These are phyloP conservation scores for Amauroascus niger DNA, from an alignment of 2,329 filamentous ascomycete species.

Conservation along the genomic window DNA sequence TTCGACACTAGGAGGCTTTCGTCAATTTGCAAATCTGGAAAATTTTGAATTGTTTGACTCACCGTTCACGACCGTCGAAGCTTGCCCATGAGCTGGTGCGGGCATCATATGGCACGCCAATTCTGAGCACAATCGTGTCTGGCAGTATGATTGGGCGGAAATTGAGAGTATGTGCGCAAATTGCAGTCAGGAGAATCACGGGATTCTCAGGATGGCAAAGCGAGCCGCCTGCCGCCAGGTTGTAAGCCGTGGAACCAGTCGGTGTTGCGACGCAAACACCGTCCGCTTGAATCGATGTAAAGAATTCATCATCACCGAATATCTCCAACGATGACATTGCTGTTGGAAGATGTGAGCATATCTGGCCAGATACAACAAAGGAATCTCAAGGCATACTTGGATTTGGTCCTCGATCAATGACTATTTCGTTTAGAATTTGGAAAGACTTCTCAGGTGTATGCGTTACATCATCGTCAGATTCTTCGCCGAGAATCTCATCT, in stretches of 20 bases:
- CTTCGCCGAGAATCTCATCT: constrained; percentile 73
- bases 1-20: constrained; percentile 31
- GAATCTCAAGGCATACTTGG: constrained; percentile 53
- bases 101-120: constrained; percentile 91
- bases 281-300: constrained; percentile 90
- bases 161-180: constrained; percentile 82
- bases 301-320: constrained; percentile 73
- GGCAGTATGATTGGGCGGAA: constrained; percentile 92
- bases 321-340: constrained; percentile 91
- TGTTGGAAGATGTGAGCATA: constrained; percentile 27
- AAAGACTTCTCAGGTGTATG: constrained; percentile 75
- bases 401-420: constrained; percentile 87
- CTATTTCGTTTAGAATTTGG: constrained; percentile 94
- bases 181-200: constrained; percentile 81
- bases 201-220: constrained; percentile 91
- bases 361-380: background rate
- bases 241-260: constrained; percentile 92
- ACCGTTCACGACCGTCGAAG: constrained; percentile 85
- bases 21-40: too few relatives aligned
- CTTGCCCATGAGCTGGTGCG: constrained; percentile 90
- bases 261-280: constrained; percentile 91
- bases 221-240: constrained; percentile 78
- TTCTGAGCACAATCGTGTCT: constrained; percentile 84
- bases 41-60: constrained; percentile 15
- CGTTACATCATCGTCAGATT: constrained; percentile 71